phyloP scores from a whole-genome alignment of 2,329 filamentous ascomycete genomes.

The Pseudogymnoascus destructans region DNA sequence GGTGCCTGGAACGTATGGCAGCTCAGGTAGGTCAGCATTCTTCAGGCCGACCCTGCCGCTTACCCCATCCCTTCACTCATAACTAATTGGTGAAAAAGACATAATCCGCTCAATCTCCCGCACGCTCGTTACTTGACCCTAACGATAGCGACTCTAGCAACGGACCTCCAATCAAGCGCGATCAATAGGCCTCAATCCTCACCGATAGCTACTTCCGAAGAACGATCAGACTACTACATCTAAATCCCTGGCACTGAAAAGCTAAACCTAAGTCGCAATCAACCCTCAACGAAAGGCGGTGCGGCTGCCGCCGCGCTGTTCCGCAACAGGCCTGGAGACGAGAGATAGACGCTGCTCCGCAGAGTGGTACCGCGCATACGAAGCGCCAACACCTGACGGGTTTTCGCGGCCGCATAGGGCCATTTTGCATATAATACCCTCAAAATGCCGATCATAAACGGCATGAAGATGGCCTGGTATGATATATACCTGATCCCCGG shows the following conservation, averaged over 20 bases:
- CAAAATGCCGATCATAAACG: conserved; percentile 55
- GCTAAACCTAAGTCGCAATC: neutral
- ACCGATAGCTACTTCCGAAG: neutral
- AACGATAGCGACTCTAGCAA: neutral
- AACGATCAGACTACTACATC: neutral
- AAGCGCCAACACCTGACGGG: neutral
- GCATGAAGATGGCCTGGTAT: conserved; percentile 63
- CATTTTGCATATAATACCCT: neutral
- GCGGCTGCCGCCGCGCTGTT: neutral
- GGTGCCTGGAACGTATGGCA: neutral
- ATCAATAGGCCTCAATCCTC: neutral
- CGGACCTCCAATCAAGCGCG: neutral
- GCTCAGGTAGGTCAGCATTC: neutral
- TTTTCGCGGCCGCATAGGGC: neutral
- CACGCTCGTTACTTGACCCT: neutral
- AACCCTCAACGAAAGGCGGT: neutral
- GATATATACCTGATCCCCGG: conserved; percentile 21
- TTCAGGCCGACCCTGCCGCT: neutral
- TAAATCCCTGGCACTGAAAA: neutral
- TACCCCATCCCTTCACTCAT: neutral
- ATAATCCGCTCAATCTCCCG: neutral
- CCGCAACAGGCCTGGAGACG: neutral
- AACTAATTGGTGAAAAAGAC: neutral
- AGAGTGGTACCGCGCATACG: neutral
- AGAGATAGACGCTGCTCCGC: neutral